Base-by-base conservation (phyloP, 441 rosid genomes). In the Rhodomyrtus psidioides region DNA sequence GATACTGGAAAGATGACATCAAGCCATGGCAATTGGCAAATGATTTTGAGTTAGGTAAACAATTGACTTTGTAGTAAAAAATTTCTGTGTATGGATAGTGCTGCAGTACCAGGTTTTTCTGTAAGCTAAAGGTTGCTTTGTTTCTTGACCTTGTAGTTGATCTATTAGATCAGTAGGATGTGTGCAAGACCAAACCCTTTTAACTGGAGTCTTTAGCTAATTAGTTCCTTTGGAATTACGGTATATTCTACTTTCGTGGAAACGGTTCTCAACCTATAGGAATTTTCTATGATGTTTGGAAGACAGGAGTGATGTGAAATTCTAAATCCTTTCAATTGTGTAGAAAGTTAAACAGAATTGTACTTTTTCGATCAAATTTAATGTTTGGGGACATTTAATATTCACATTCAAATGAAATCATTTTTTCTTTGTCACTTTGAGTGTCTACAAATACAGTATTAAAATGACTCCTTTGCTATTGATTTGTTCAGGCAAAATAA, bases 401-500 rank as follows among this genome's bases (percentile, higher is more conserved):
- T 39, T 65, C 0, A 70, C 79, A 39, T 70, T 70, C 16, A 65
- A 62, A 9, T 65, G 74, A 65, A 65, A 65, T 65, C 39, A 65
- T 65, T 24, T 65, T 30, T 62, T 30, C 76, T 44, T 30, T 9
- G 8, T 30, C 76, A 30, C 13, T 62, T 70, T 10, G 16, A 21
- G 49, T 70, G 49, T 39, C 21, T 21, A 39, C 7, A 39, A 39
- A 70, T 39, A 14, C 54, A 70, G 23, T 23, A 70, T 39, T 39
- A 10, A 70, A 23, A 6, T 39, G n/a, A 70, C n/a, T 21, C 8
- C 16, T 39, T 39, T 39, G 79, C 59, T 42, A 55, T 24, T 82
- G 79, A 70, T 27, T 42, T 57, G 81, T 82, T 85, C 87, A 86
- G 91, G 88, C 51, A 88, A 88, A 65, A 49, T 85, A 75, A 83